These are phyloP conservation scores for Cladosporium colombiae DNA, from an alignment of 2,329 filamentous ascomycete species.

Conservation along the genomic window DNA sequence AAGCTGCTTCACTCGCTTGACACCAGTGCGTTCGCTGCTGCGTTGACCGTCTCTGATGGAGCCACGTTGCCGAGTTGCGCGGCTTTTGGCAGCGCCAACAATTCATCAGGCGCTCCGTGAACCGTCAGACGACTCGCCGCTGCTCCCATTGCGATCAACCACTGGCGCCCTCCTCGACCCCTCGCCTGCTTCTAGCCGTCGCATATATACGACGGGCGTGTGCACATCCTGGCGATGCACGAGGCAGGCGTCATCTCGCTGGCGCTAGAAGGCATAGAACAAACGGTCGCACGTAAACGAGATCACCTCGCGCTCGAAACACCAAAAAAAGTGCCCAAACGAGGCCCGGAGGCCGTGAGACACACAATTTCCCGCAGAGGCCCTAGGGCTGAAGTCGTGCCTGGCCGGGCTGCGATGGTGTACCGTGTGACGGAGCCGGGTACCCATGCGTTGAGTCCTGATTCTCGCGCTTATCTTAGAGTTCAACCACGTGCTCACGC, in stretches of 20 bases:
- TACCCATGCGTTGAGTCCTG: conserved; percentile 8
- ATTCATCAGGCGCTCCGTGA: neutral
- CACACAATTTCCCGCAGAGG: conserved; percentile 12
- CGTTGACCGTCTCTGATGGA: conserved; percentile 1
- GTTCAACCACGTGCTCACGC: conserved; percentile 15
- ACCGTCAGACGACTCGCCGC: neutral
- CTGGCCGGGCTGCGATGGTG: conserved; percentile 8
- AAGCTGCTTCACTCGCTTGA: neutral
- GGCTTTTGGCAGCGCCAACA: conserved; percentile 5
- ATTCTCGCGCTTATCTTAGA: conserved; percentile 1
- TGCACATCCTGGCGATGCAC: neutral
- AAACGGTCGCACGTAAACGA: conserved; percentile 4
- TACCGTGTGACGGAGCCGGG: conserved; percentile 11
- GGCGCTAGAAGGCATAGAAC: conserved; percentile 14
- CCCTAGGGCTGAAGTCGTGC: conserved; percentile 17
- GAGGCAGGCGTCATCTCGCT: conserved; percentile 11
- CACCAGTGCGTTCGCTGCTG: neutral
- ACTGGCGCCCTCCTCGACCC: neutral
- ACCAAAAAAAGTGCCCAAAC: neutral
- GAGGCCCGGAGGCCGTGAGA: conserved; percentile 2
- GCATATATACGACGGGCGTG: conserved; percentile 5
- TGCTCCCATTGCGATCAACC: conserved; percentile 2
- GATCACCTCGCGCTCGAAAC: neutral
- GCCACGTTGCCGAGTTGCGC: conserved; percentile 2
- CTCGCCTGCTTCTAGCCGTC: conserved; percentile 6